Conservation (phyloP, 1,139 yeast species). For the Meyerozyma elateridarum region DNA sequence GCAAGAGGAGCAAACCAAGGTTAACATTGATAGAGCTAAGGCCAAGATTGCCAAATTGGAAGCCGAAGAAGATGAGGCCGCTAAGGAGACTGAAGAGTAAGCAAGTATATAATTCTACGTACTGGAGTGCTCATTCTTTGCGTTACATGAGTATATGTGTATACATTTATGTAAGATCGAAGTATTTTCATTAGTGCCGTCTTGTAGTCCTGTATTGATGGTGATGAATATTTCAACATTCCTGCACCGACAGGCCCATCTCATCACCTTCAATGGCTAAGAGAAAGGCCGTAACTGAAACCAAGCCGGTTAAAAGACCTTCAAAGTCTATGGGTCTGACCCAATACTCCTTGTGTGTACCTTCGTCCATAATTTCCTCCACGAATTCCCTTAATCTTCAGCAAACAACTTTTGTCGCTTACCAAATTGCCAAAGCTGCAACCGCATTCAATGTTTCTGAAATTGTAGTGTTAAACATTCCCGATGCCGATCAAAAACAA, state of each 20-base stretch:
- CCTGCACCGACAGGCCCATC: too few relatives aligned
- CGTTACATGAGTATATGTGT: too few relatives aligned
- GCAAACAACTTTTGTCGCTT: conserved; percentile 68
- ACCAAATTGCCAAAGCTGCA: conserved; percentile 76
- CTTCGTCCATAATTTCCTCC: conserved; percentile 50
- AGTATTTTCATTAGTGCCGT: too few relatives aligned
- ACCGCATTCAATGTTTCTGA: conserved; percentile 68
- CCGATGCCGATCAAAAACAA: conserved; percentile 17
- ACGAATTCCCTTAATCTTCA: conserved; percentile 59
- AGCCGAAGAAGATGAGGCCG: conserved; percentile 32
- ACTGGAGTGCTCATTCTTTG: too few relatives aligned
- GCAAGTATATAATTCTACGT: conserved; percentile 2
- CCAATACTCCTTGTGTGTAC: conserved; percentile 52
- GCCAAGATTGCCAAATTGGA: conserved; percentile 67
- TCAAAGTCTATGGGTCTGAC: conserved; percentile 17
- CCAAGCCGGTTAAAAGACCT: conserved; percentile 30
- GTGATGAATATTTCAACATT: too few relatives aligned
- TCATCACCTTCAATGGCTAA: conserved; percentile 18
- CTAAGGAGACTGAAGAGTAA: conserved; percentile 20
- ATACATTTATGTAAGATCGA: too few relatives aligned
- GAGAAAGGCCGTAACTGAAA: conserved; percentile 21
- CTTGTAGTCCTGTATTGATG: too few relatives aligned
- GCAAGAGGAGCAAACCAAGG: conserved; percentile 79
- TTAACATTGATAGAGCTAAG: conserved; percentile 70
- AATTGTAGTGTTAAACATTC: conserved; percentile 60